Percentiles rank a stretch among this genome's conserved stretches.
Conservation (phyloP, 805 yeast species). For the Kluyveromyces aestuarii region DNA sequence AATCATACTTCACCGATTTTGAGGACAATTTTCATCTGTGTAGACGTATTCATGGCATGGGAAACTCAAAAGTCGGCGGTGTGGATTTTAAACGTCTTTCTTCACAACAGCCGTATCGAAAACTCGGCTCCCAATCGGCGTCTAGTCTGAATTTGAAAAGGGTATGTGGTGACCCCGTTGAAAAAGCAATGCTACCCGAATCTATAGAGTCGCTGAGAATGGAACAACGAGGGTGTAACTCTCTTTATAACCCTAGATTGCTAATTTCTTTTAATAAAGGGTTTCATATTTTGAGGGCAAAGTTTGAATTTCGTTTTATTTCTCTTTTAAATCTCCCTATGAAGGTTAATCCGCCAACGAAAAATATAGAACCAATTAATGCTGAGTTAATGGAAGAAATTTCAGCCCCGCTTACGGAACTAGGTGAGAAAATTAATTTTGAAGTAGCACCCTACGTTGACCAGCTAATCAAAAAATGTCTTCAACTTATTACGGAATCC, state of each 20-base stretch:
- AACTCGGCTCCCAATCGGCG: background rate
- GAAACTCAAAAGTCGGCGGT: background rate
- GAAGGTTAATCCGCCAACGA: no score
- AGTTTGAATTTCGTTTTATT: background rate
- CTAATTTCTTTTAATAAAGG: background rate
- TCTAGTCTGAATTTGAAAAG: background rate
- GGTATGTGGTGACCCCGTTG: no score
- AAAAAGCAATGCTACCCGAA: background rate
- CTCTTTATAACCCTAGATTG: background rate
- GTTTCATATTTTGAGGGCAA: background rate
- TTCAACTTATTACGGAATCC: conserved; percentile 1
- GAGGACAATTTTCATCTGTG: background rate
- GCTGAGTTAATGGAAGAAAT: no score
- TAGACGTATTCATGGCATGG: background rate
- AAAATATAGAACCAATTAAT: no score
- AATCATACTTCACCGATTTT: background rate
- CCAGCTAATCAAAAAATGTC: background rate
- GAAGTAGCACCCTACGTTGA: background rate
- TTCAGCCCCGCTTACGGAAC: background rate
- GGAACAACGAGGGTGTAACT: background rate
- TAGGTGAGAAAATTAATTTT: background rate
- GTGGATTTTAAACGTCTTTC: background rate
- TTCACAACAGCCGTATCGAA: background rate
- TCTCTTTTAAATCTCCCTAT: background rate
- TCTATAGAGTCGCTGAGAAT: background rate